These are phyloP conservation scores for Boletus vermiculosoides DNA, from an alignment of 768 basidiomycete genomes.

Conservation along the genomic window DNA sequence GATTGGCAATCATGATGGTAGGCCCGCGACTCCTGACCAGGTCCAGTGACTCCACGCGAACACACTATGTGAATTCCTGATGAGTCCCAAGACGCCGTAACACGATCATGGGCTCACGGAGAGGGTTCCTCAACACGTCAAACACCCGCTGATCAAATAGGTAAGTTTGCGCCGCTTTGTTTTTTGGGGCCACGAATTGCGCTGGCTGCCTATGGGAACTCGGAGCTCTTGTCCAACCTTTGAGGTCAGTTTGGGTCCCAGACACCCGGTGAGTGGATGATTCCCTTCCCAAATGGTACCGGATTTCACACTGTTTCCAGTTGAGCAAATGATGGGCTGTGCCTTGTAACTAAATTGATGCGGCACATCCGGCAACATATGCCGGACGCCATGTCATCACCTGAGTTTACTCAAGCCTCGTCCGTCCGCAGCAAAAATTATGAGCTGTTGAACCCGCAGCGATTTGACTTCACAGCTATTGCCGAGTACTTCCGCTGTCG, in stretches of 20 bases:
- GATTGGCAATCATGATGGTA: conserved; percentile 34
- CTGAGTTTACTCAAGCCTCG: conserved; percentile 1
- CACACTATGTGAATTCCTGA: conserved; percentile 5
- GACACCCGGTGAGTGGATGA: conserved; percentile 12
- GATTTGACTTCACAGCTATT: conserved; percentile 10
- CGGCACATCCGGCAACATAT: conserved; percentile 17
- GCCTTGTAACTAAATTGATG: conserved; percentile 32
- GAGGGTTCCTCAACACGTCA: conserved; percentile 17
- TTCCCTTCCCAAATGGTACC: conserved; percentile 23
- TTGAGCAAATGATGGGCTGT: conserved; percentile 25
- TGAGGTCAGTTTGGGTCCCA: conserved; percentile 8
- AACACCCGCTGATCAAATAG: conserved; percentile 5
- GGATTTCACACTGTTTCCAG: conserved; percentile 30
- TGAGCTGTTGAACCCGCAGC: conserved; percentile 4
- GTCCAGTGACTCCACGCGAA: conserved; percentile 12
- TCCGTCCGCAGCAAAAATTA: conserved; percentile 21
- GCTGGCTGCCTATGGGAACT: conserved; percentile 16
- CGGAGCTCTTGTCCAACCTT: conserved; percentile 3
- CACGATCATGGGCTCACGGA: conserved; percentile 17
- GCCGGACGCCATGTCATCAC: conserved; percentile 25
- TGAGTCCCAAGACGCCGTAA: conserved; percentile 20
- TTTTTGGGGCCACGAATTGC: conserved; percentile 9
- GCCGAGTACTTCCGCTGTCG: conserved; percentile 28
- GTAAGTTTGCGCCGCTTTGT: conserved; percentile 6
- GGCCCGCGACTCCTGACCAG: conserved; percentile 9